phyloP scores from a whole-genome alignment of 106 monocot species.

The Platanthera guangdongensis region DNA sequence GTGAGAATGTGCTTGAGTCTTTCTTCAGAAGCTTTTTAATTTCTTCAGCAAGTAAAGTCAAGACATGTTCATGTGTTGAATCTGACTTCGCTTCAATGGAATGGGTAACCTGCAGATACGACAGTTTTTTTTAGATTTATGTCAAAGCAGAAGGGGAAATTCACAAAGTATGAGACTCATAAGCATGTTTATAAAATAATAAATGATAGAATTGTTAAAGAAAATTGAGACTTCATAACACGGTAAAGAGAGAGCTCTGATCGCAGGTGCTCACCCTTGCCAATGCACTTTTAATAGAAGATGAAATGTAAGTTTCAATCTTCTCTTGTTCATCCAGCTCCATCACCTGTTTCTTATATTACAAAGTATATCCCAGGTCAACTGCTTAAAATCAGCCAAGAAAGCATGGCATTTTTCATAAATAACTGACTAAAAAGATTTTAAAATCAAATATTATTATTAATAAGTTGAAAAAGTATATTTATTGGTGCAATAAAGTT shows the following conservation, averaged over 20 bases:
- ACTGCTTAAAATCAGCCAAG: background rate
- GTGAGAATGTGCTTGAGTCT: conserved; percentile 62
- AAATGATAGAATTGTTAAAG: background rate
- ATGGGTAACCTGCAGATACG: conserved; percentile 44
- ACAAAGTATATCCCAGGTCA: background rate
- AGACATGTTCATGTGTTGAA: conserved; percentile 53
- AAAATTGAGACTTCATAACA: background rate
- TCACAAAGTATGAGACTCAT: background rate
- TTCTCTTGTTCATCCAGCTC: conserved; percentile 45
- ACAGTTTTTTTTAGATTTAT: background rate
- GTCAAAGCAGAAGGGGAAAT: background rate
- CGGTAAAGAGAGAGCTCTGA: conserved; percentile 5
- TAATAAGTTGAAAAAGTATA: background rate
- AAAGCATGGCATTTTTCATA: background rate
- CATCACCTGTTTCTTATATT: conserved; percentile 26
- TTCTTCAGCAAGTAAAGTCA: conserved; percentile 81
- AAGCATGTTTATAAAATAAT: background rate
- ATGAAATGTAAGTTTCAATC: conserved; percentile 73
- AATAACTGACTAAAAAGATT: background rate
- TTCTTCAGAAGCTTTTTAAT: conserved; percentile 75
- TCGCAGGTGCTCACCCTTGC: conserved; percentile 41
- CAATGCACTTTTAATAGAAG: conserved; percentile 83
- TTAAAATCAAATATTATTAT: background rate
- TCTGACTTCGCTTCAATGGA: conserved; percentile 55
- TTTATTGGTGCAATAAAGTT: background rate